Percentiles rank a stretch among this genome's conserved stretches.
phyloP scores from a whole-genome alignment of 352 stramenopile species.

The Blastocystis sp. region DNA sequence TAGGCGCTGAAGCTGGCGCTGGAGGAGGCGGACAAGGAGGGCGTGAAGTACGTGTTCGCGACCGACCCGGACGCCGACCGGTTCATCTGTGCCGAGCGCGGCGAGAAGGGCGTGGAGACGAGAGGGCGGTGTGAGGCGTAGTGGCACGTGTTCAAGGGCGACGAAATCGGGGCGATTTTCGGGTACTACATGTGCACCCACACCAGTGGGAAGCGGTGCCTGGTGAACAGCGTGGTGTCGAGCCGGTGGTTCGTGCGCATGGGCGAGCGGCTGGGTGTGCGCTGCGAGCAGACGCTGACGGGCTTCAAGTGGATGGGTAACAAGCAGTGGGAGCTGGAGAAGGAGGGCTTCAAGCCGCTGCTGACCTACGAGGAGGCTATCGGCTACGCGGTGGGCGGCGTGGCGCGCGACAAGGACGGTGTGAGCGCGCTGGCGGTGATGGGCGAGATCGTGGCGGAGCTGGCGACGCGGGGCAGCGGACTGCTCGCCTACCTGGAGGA shows the following conservation, averaged over 20 bases:
- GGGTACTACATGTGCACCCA: conserved; percentile 80
- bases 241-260: conserved; percentile 88
- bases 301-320: conserved; percentile 99
- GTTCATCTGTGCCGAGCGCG: conserved; percentile 87
- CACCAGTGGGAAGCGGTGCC: conserved; percentile 27
- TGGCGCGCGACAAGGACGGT: conserved; percentile 97
- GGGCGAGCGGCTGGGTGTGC: conserved; percentile 84
- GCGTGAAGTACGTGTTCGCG: conserved; percentile 86
- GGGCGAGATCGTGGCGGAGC: conserved; percentile 79
- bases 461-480: conserved; percentile 74
- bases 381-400: conserved; percentile 91
- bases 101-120: background rate
- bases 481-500: conserved; percentile 77
- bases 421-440: conserved; percentile 86
- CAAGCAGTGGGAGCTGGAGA: conserved; percentile 79
- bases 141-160: conserved; percentile 94
- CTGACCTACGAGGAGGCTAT: conserved; percentile 98
- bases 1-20: conserved; percentile 83
- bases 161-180: conserved; percentile 93
- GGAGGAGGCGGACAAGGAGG: conserved; percentile 78
- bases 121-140: conserved; percentile 72
- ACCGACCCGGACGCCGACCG: conserved; percentile 98
- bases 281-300: conserved; percentile 93
- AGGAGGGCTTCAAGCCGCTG: conserved; percentile 85
- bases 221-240: conserved; percentile 64